Percentiles rank a stretch among this genome's conserved stretches.
These are phyloP conservation scores for Penicillium odoratum DNA, from an alignment of 495 filamentous ascomycete species.

Conservation along the genomic window DNA sequence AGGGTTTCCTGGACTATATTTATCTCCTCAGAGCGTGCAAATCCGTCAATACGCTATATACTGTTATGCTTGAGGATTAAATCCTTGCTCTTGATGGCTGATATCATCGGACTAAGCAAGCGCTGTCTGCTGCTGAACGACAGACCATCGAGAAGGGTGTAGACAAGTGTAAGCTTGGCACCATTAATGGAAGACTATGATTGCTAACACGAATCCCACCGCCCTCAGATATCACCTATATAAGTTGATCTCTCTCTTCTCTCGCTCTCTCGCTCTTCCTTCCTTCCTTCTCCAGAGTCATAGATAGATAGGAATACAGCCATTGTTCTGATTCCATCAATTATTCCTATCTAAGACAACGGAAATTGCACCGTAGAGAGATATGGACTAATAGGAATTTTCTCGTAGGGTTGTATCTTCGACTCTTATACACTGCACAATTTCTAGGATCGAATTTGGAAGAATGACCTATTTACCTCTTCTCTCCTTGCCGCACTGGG, in stretches of 20 bases:
- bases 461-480: slow-evolving; percentile 43
- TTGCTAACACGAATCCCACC: too few relatives aligned
- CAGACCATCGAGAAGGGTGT: slow-evolving; percentile 22
- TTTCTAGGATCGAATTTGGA: slow-evolving; percentile 55
- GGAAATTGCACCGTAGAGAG: too few relatives aligned
- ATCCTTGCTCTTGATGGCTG: slow-evolving; percentile 52
- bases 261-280: too few relatives aligned
- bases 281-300: too few relatives aligned
- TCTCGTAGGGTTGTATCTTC: slow-evolving; percentile 48
- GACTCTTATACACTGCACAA: slow-evolving; percentile 57
- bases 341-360: too few relatives aligned
- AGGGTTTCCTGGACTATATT: slow-evolving; percentile 1
- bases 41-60: slow-evolving; percentile 35
- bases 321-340: too few relatives aligned
- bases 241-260: too few relatives aligned
- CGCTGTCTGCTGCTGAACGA: slow-evolving; percentile 35
- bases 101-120: slow-evolving; percentile 44
- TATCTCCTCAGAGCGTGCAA: slow-evolving; percentile 41
- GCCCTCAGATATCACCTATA: too few relatives aligned
- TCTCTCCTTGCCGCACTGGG: slow-evolving; percentile 23
- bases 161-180: slow-evolving; percentile 20
- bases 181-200: too few relatives aligned
- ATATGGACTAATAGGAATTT: neutral
- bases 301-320: too few relatives aligned
- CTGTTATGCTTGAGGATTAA: slow-evolving; percentile 55